These are phyloP conservation scores for Podospora didyma DNA, from an alignment of 495 filamentous ascomycete genomes.

Conservation along the genomic window DNA sequence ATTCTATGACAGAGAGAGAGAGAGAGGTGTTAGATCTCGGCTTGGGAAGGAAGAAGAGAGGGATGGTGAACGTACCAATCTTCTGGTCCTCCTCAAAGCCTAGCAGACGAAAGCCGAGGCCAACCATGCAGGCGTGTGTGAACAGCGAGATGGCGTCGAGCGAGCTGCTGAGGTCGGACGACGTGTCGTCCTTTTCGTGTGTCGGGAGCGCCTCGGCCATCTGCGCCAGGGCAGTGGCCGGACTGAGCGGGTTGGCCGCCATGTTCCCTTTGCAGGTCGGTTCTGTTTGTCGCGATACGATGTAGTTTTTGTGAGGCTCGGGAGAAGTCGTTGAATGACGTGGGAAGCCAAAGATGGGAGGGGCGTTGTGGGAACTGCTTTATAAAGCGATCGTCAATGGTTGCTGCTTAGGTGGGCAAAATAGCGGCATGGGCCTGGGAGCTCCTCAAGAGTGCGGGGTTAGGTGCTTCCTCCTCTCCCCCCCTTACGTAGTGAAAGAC, in stretches of 20 bases:
- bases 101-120: constrained; percentile 75
- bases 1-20: constrained; percentile 19
- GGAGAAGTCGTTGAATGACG: too few species aligned
- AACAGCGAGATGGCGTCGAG: constrained; percentile 86
- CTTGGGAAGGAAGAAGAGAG: neutral
- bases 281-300: too few species aligned
- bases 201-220: constrained; percentile 58
- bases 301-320: too few species aligned
- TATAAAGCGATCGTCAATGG: too few species aligned
- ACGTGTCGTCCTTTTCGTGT: constrained; percentile 44
- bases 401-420: too few species aligned
- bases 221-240: constrained; percentile 41
- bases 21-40: neutral
- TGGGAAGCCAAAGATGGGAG: too few species aligned
- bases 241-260: constrained; percentile 32
- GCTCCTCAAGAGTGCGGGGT: too few species aligned
- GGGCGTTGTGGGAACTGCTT: too few species aligned
- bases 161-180: constrained; percentile 64
- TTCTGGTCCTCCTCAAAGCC: constrained; percentile 77
- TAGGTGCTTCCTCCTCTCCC: too few species aligned
- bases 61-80: constrained; percentile 43
- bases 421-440: too few species aligned
- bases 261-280: constrained; percentile 10
- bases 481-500: too few species aligned
- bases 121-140: constrained; percentile 75